These are phyloP conservation scores for Fusarium drepaniforme DNA, from an alignment of 2,329 filamentous ascomycete genomes.

Conservation along the genomic window DNA sequence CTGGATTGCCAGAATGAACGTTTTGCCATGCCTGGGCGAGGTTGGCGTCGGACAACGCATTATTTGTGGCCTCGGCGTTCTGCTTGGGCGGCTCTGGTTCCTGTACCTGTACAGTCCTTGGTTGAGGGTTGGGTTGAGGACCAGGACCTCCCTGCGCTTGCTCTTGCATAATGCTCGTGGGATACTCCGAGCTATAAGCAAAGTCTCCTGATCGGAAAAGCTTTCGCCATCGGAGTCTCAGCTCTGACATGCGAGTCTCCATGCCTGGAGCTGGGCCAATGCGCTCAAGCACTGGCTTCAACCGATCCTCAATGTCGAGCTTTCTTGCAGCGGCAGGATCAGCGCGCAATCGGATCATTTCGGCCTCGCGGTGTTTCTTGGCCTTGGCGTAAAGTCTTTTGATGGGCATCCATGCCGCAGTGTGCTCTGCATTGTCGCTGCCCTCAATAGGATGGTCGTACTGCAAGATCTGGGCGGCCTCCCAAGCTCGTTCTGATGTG, in stretches of 20 bases:
- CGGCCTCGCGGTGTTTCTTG: constrained; percentile 27
- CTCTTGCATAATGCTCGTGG: constrained; percentile 10
- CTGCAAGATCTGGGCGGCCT: constrained; percentile 35
- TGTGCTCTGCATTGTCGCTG: constrained; percentile 25
- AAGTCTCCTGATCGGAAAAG: constrained; percentile 24
- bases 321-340: constrained; percentile 29
- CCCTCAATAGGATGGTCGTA: constrained; percentile 36
- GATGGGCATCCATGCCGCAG: constrained; percentile 36
- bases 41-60: background rate
- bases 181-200: constrained; percentile 3
- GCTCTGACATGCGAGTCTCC: constrained; percentile 36
- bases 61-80: background rate
- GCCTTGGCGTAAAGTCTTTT: constrained; percentile 34
- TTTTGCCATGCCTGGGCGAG: constrained; percentile 17
- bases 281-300: constrained; percentile 34
- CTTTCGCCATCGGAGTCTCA: constrained; percentile 33
- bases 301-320: constrained; percentile 32
- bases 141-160: background rate
- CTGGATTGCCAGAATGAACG: constrained; percentile 12
- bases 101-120: background rate
- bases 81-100: background rate
- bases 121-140: background rate
- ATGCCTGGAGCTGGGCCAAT: constrained; percentile 35
- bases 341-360: constrained; percentile 24
- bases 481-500: constrained; percentile 35